phyloP scores from a whole-genome alignment of 495 filamentous ascomycete species.

The Pseudotulostoma volvatum region DNA sequence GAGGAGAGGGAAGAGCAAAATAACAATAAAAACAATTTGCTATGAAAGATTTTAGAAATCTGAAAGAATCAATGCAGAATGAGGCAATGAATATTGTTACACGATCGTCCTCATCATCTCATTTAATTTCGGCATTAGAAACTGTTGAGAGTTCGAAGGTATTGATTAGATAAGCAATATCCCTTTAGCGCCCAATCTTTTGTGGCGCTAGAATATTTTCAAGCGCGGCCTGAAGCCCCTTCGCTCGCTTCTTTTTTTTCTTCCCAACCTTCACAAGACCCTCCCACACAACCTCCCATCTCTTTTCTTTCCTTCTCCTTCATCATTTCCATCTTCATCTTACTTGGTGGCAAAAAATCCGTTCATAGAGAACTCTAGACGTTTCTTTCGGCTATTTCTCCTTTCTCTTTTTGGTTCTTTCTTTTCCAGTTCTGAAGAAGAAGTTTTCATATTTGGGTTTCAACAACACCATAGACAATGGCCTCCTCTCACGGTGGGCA shows the following conservation, averaged over 20 bases:
- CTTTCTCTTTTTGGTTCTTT: slow-evolving; percentile 8
- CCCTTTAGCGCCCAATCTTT: too few species aligned
- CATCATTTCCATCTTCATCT: slow-evolving; percentile 9
- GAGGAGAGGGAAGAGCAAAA: too few species aligned
- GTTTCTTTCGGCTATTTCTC: slow-evolving; percentile 11
- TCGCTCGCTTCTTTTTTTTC: slow-evolving; percentile 11
- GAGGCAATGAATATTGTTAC: too few species aligned
- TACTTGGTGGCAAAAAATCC: slow-evolving; percentile 11
- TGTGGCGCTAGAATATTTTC: too few species aligned
- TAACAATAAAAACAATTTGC: too few species aligned
- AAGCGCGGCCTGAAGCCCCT: slow-evolving; percentile 5
- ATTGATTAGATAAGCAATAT: too few species aligned
- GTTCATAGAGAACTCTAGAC: not conserved
- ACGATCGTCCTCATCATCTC: too few species aligned
- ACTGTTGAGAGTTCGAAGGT: too few species aligned
- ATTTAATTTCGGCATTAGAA: not conserved
- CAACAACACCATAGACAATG: not conserved
- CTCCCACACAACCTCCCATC: slow-evolving; percentile 5
- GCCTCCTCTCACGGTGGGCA: slow-evolving; percentile 5
- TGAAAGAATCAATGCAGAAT: too few species aligned
- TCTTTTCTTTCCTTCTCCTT: slow-evolving; percentile 14
- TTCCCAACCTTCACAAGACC: slow-evolving; percentile 6
- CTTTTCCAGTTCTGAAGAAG: slow-evolving; percentile 25
- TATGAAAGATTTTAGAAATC: too few species aligned
- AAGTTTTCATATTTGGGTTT: slow-evolving; percentile 25